Conservation (phyloP, 2,329 filamentous ascomycete species). For the Fusarium odoratissimum region DNA sequence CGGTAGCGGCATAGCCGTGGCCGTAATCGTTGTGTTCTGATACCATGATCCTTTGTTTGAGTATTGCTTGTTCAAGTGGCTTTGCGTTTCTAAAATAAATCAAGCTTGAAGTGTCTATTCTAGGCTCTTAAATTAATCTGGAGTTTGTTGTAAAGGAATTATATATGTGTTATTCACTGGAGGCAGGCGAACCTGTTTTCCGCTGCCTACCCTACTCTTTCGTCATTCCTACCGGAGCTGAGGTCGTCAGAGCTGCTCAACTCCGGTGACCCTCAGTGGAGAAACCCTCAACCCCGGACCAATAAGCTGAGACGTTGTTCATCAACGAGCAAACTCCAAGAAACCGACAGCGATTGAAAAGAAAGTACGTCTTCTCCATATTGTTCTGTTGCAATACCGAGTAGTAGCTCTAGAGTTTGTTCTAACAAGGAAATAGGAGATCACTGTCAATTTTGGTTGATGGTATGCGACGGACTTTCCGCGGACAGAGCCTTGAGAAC, state of each 20-base stretch:
- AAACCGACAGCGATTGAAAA: background rate
- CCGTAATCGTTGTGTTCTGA: conserved; percentile 44
- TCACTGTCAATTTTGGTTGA: background rate
- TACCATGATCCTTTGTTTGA: conserved; percentile 25
- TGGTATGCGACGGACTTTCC: background rate
- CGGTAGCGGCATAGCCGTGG: conserved; percentile 41
- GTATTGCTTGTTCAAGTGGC: background rate
- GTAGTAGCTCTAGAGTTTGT: background rate
- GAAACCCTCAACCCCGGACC: conserved; percentile 1
- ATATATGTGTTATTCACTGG: background rate
- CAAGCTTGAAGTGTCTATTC: background rate
- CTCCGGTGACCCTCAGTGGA: background rate
- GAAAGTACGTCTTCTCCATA: background rate
- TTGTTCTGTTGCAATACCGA: background rate
- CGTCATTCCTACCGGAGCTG: conserved; percentile 6
- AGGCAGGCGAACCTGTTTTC: background rate
- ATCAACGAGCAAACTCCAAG: background rate
- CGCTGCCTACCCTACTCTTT: background rate
- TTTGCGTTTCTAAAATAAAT: background rate
- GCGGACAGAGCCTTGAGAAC: background rate
- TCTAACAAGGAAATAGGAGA: background rate
- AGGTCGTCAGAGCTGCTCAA: conserved; percentile 4
- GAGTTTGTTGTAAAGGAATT: background rate
- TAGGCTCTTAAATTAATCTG: background rate
- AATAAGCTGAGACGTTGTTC: background rate